These are phyloP conservation scores for Podaxis mareebaensis DNA, from an alignment of 768 basidiomycete species.

Conservation along the genomic window DNA sequence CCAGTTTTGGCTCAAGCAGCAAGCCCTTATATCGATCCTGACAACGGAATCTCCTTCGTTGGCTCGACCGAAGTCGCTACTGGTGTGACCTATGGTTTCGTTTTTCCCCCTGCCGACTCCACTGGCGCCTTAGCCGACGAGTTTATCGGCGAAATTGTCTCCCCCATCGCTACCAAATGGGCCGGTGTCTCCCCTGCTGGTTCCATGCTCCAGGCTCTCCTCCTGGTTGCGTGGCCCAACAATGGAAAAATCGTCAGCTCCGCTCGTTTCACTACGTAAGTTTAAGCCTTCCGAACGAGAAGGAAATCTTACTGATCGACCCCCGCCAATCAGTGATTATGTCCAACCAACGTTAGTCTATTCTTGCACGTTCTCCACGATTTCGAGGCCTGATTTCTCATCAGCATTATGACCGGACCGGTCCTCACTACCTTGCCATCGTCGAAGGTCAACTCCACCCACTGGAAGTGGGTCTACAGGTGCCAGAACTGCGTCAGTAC, in stretches of 20 bases:
- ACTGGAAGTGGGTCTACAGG: slow-evolving; percentile 69
- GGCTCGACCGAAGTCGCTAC: slow-evolving; percentile 44
- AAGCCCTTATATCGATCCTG: slow-evolving; percentile 41
- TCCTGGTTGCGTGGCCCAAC: slow-evolving; percentile 64
- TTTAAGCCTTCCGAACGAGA: slow-evolving; percentile 9
- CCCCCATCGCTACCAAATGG: slow-evolving; percentile 57
- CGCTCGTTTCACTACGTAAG: slow-evolving; percentile 55
- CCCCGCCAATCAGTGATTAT: slow-evolving; percentile 41
- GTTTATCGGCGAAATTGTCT: slow-evolving; percentile 64
- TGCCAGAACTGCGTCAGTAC: slow-evolving; percentile 67
- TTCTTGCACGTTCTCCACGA: background rate
- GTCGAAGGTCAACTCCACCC: slow-evolving; percentile 54
- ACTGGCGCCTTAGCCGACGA: slow-evolving; percentile 43
- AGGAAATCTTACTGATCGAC: background rate
- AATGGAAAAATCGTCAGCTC: slow-evolving; percentile 52
- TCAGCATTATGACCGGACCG: slow-evolving; percentile 49
- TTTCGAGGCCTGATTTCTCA: background rate
- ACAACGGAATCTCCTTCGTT: slow-evolving; percentile 56
- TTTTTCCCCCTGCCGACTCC: slow-evolving; percentile 50
- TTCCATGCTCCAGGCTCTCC: slow-evolving; percentile 54
- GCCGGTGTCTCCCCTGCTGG: slow-evolving; percentile 54
- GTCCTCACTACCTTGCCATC: slow-evolving; percentile 51
- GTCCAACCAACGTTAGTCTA: slow-evolving; percentile 46
- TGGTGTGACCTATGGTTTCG: slow-evolving; percentile 46
- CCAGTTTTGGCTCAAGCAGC: slow-evolving; percentile 46